phyloP scores from a whole-genome alignment of 1,284 basidiomycete genomes.

The Neolentinus lepideus region DNA sequence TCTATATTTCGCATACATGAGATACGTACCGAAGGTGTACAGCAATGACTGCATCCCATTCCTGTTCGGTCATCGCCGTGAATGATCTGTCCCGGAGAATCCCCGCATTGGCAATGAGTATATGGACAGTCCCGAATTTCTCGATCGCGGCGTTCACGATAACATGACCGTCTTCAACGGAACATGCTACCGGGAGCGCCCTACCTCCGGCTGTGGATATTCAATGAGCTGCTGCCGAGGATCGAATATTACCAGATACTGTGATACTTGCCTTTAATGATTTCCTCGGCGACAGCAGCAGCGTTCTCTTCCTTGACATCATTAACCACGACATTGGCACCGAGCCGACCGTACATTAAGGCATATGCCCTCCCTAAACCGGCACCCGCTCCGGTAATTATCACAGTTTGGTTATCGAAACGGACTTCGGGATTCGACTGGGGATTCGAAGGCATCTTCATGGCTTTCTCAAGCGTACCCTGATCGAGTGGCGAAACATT shows the following conservation, averaged over 20 bases:
- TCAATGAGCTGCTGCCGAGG: not conserved
- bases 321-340: constrained; percentile 96
- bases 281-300: constrained; percentile 80
- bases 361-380: constrained; percentile 93
- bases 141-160: constrained; percentile 88
- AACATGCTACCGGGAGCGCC: constrained; percentile 79
- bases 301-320: constrained; percentile 89
- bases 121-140: constrained; percentile 85
- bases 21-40: constrained; percentile 72
- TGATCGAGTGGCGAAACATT: constrained; percentile 16
- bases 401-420: constrained; percentile 88
- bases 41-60: constrained; percentile 91
- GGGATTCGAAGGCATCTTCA: constrained; percentile 61
- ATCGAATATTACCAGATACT: not conserved
- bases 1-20: not conserved
- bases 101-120: constrained; percentile 92
- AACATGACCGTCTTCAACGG: constrained; percentile 86
- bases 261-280: constrained; percentile 58
- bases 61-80: constrained; percentile 80
- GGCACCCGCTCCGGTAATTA: constrained; percentile 91
- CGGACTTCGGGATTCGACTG: constrained; percentile 70
- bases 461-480: constrained; percentile 66
- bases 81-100: constrained; percentile 93
- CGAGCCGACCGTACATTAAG: constrained; percentile 83
- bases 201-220: constrained; percentile 71